Evolutionary conservation across 192 early-diverging fungal species (phyloP).

Genomic region (Coemansia sp.): DNA sequence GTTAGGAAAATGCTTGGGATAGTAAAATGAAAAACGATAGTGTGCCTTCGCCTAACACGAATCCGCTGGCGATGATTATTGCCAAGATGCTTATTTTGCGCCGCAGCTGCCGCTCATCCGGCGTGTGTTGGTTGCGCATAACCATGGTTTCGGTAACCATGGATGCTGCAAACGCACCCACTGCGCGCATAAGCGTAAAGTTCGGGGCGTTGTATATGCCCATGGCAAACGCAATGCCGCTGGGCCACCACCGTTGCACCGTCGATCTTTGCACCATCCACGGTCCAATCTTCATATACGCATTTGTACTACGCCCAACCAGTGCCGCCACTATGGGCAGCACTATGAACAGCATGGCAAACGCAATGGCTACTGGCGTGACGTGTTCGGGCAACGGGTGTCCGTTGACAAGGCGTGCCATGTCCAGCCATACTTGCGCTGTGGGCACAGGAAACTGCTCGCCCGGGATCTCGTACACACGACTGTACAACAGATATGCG

Average conservation of each 20-base stretch:
- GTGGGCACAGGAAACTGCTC: conserved; percentile 70
- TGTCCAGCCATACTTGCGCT: conserved; percentile 76
- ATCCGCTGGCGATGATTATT: conserved; percentile 72
- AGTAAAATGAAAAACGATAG: conserved; percentile 63
- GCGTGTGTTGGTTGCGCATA: neutral
- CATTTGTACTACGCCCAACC: conserved; percentile 5
- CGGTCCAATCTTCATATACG: neutral
- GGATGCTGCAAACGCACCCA: conserved; percentile 59
- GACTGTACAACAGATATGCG: conserved; percentile 69
- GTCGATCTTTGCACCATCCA: conserved; percentile 12
- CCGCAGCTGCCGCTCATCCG: conserved; percentile 18
- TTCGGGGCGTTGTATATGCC: conserved; percentile 79
- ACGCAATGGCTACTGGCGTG: conserved; percentile 58
- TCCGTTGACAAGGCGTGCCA: conserved; percentile 74
- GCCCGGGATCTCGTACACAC: conserved; percentile 69
- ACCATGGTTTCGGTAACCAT: conserved; percentile 35
- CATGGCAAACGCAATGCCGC: conserved; percentile 76
- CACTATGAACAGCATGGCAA: conserved; percentile 57
- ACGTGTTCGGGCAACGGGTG: conserved; percentile 67
- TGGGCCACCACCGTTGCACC: conserved; percentile 61
- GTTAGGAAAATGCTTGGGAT: conserved; percentile 30
- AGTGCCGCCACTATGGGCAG: conserved; percentile 25
- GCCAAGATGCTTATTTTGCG: conserved; percentile 57
- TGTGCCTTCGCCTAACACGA: conserved; percentile 75
- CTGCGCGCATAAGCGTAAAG: conserved; percentile 68